Conservation (phyloP, 2,329 filamentous ascomycete genomes). For the Colletotrichum sp. region DNA sequence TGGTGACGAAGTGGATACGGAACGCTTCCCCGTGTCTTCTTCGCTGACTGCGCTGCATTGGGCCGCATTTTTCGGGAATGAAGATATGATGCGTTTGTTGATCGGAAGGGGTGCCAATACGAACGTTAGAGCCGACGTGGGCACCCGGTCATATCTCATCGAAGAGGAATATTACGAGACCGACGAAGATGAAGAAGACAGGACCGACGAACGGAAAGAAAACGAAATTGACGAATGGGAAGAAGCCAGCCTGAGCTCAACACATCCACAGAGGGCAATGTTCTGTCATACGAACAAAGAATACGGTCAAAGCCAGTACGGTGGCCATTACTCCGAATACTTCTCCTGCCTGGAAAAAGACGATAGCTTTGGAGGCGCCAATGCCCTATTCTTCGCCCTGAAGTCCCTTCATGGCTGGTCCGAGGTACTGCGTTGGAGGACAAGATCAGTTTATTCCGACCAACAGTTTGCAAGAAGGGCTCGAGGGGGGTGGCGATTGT, state of each 20-base stretch:
- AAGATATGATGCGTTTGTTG: not conserved
- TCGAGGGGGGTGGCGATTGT: not conserved
- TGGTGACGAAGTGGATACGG: too few relatives aligned
- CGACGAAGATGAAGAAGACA: too few relatives aligned
- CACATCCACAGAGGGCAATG: not conserved
- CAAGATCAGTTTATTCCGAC: too few relatives aligned
- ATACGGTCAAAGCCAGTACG: too few relatives aligned
- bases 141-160: not conserved
- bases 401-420: not conserved
- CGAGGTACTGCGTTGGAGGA: not conserved
- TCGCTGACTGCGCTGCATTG: not conserved
- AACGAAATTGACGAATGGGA: not conserved
- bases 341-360: too few relatives aligned
- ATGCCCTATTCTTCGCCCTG: not conserved
- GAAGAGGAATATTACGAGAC: too few relatives aligned
- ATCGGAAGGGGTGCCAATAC: not conserved
- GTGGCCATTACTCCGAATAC: too few relatives aligned
- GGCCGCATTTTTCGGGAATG: not conserved
- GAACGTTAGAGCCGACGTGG: not conserved
- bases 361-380: not conserved
- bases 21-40: not conserved
- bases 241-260: fast-evolving
- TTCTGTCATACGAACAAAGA: not conserved
- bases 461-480: not conserved
- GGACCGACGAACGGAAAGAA: too few relatives aligned